Base-by-base conservation (phyloP, 1,139 yeast genomes). In the Debaryomyces coudertii region DNA sequence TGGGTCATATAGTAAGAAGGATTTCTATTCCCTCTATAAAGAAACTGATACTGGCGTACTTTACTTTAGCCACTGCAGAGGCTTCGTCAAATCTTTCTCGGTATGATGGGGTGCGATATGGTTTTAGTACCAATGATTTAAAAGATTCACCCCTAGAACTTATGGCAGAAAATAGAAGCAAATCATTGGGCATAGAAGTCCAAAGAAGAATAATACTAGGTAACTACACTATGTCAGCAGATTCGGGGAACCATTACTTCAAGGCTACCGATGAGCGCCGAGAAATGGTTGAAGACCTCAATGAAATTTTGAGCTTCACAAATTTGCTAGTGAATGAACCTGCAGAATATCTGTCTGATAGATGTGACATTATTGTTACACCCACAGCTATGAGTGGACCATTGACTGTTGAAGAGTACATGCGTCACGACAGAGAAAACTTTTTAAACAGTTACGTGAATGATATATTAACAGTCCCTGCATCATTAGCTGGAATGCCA, bases 51-150 rank as follows among this genome's bases (percentile, higher is more conserved):
- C 92, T 95, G 27, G 79, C 92, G 0, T 95, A 95, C 63, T 92
- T 88, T 59, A 86, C 96, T 0, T 58, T 95, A 30, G 90, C 95
- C 1, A 89, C 97, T 0, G 88, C 97, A 0, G 99, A 95, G 60
- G 98, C 97, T 0, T 85, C 96, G 0, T 92, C 99, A 0, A 93
- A 95, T 61, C 74, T 95, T 40, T 80, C 97, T 1, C 73, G 97
- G 30, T 95, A 80, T 58, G 99, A 93, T 65, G 99, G 99, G 1
- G 71, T 92, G 20, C 72, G 97, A 43, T 95, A 87, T 58, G 98
- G 98, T 0, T 66, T 64, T 42, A 43, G 52, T 3, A 46, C 51
- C 4, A 46, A 43, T 6, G 37, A 40, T 24, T 66, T 84, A 36
- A 36, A 41, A 9, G 47, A 45, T 8, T 43, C 61, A 0, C 76